phyloP scores from a whole-genome alignment of 2,329 filamentous ascomycete species.

The Fusarium humuli region DNA sequence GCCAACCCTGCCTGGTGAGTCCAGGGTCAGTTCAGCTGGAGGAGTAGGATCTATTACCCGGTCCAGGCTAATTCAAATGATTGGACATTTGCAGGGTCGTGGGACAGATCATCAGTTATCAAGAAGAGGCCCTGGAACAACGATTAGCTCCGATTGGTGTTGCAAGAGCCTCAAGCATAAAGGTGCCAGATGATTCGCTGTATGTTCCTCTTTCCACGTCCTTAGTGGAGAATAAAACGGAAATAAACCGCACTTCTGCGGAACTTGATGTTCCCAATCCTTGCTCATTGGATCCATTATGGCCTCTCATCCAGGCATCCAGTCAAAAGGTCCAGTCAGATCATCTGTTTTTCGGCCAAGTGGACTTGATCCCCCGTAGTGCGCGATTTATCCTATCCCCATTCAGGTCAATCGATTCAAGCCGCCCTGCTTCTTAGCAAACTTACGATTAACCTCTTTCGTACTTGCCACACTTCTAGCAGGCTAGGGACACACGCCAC shows the following conservation, averaged over 20 bases:
- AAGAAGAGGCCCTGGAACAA: background rate
- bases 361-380: background rate
- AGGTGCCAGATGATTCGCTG: background rate
- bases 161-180: background rate
- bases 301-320: background rate
- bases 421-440: background rate
- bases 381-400: background rate
- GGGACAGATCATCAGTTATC: background rate
- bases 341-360: background rate
- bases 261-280: background rate
- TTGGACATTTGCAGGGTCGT: background rate
- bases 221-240: background rate
- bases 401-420: background rate
- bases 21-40: background rate
- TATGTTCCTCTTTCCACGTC: accelerated
- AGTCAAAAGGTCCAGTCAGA: background rate
- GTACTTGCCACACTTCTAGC: background rate
- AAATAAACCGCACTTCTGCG: background rate
- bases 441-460: background rate
- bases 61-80: background rate
- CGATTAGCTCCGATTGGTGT: background rate
- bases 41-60: background rate
- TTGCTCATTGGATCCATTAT: background rate
- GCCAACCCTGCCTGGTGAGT: background rate
- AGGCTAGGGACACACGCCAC: background rate